phyloP scores from a whole-genome alignment of 108 stramenopile genomes.

The Cafeteria roenbergensis region DNA sequence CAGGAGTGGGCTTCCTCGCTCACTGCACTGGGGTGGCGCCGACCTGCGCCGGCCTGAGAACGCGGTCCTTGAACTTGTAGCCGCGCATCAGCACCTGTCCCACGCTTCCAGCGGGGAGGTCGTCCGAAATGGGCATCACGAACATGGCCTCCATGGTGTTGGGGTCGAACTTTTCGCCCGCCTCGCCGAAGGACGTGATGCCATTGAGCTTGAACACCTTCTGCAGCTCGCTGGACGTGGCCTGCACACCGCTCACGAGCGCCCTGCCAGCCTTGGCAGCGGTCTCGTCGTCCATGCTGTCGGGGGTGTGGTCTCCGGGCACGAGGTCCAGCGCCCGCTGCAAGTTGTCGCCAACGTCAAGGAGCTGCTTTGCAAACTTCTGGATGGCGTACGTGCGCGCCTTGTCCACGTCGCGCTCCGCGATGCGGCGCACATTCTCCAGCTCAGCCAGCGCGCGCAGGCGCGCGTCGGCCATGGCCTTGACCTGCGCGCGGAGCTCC shows the following conservation, averaged over 20 bases:
- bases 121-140: constrained; percentile 58
- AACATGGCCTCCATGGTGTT: constrained; percentile 83
- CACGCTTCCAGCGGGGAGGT: constrained; percentile 52
- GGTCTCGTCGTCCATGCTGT: constrained; percentile 1
- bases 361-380: constrained; percentile 67
- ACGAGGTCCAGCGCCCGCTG: constrained; percentile 8
- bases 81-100: constrained; percentile 87
- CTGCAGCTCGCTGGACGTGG: constrained; percentile 67
- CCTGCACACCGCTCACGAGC: constrained; percentile 69
- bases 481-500: constrained; percentile 12
- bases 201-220: constrained; percentile 73
- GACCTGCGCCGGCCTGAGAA: constrained; percentile 85
- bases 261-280: constrained; percentile 34
- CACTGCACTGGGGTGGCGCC: constrained; percentile 39
- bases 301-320: background rate
- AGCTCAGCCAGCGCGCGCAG: constrained; percentile 77
- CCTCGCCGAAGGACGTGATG: constrained; percentile 57
- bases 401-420: constrained; percentile 64
- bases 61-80: constrained; percentile 76
- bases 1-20: too few species aligned
- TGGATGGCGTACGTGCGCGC: constrained; percentile 65
- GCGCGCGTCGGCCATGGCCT: constrained; percentile 58
- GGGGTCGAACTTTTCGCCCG: constrained; percentile 84
- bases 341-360: constrained; percentile 28
- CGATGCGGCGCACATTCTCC: constrained; percentile 87